phyloP scores from a whole-genome alignment of 371 early-diverging fungal species.

The Lichtheimia ornata region DNA sequence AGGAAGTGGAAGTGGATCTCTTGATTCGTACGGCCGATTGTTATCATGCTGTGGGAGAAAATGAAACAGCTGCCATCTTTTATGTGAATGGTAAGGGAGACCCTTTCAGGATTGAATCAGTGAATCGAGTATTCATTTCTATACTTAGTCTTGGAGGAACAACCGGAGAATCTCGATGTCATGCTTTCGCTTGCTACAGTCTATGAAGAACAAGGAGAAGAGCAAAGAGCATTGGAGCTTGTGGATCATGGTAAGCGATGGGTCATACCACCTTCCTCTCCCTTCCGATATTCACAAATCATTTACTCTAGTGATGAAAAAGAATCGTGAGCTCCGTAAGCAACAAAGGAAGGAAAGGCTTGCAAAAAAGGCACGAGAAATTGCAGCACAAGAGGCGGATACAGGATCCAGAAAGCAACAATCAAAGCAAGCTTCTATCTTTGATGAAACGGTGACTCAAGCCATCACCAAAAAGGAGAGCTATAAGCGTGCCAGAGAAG shows the following conservation, averaged over 20 bases:
- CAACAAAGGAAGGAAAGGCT: slow-evolving; percentile 13
- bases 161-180: slow-evolving; percentile 72
- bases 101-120: background rate
- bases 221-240: slow-evolving; percentile 69
- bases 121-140: background rate
- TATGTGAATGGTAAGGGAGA: slow-evolving; percentile 50
- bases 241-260: slow-evolving; percentile 51
- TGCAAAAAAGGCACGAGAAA: slow-evolving; percentile 1
- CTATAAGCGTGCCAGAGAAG: slow-evolving; percentile 1
- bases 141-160: slow-evolving; percentile 42
- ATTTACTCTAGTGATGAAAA: slow-evolving; percentile 35
- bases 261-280: too few relatives aligned
- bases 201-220: slow-evolving; percentile 83
- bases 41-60: slow-evolving; percentile 69
- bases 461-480: slow-evolving; percentile 8
- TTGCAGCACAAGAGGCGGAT: slow-evolving; percentile 1
- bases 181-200: slow-evolving; percentile 79
- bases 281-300: too few relatives aligned
- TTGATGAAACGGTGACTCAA: slow-evolving; percentile 25
- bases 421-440: slow-evolving; percentile 23
- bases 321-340: slow-evolving; percentile 26
- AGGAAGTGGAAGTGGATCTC: slow-evolving; percentile 51
- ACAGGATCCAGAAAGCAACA: background rate
- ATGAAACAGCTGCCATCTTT: slow-evolving; percentile 64
- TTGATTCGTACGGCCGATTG: slow-evolving; percentile 68